Evolutionary conservation across 768 basidiomycete species (phyloP).

Genomic region (Phylloporus arenicola): DNA sequence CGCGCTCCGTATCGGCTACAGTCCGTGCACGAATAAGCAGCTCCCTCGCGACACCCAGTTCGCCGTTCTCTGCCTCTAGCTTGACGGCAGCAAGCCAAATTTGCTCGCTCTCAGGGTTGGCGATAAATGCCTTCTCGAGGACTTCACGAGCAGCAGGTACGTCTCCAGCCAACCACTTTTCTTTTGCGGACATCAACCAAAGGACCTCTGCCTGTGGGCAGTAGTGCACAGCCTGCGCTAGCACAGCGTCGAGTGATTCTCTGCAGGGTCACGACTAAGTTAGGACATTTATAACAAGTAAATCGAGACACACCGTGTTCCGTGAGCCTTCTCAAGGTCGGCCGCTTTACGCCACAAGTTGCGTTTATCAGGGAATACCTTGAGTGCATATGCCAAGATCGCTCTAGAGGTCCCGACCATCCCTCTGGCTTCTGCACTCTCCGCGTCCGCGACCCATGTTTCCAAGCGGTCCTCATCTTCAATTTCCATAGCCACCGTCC

Average conservation of each 20-base stretch:
- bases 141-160: slow-evolving; percentile 88
- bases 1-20: slow-evolving; percentile 88
- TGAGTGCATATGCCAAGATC: slow-evolving; percentile 84
- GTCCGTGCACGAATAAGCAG: slow-evolving; percentile 83
- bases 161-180: slow-evolving; percentile 89
- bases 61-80: slow-evolving; percentile 92
- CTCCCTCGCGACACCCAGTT: slow-evolving; percentile 80
- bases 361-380: slow-evolving; percentile 83
- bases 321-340: slow-evolving; percentile 88
- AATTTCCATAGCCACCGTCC: slow-evolving; percentile 86
- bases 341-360: slow-evolving; percentile 89
- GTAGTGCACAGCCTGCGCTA: slow-evolving; percentile 77
- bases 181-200: slow-evolving; percentile 98
- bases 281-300: neutral
- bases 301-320: slow-evolving; percentile 55
- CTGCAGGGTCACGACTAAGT: slow-evolving; percentile 31
- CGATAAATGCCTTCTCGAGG: slow-evolving; percentile 84
- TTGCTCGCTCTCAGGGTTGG: slow-evolving; percentile 94
- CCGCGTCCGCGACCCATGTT: slow-evolving; percentile 90
- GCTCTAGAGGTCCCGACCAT: slow-evolving; percentile 81
- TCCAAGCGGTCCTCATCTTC: slow-evolving; percentile 91
- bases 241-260: slow-evolving; percentile 76
- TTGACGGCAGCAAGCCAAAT: slow-evolving; percentile 99
- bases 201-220: slow-evolving; percentile 95
- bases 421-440: slow-evolving; percentile 68